Evolutionary conservation across 1,139 yeast genomes (phyloP).

Genomic region (Saccharomyces hybrid): DNA sequence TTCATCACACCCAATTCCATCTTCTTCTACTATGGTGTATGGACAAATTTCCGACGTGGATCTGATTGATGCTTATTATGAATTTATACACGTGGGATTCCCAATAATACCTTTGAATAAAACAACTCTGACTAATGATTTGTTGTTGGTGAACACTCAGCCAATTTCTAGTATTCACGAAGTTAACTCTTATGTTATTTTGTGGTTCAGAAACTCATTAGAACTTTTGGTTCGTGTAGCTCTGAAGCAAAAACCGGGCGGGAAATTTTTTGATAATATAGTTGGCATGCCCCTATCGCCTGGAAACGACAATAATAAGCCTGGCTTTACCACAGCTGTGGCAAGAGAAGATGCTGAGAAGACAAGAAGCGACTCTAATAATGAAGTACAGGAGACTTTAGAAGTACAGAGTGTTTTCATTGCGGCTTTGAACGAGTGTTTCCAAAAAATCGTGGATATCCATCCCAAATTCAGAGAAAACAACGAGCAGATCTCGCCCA

Average conservation of each 20-base stretch:
- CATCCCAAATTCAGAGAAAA: slow-evolving; percentile 39
- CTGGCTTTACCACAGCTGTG: neutral
- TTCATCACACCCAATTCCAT: slow-evolving; percentile 6
- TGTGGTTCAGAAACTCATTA: slow-evolving; percentile 46
- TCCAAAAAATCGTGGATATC: slow-evolving; percentile 38
- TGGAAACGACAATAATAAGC: slow-evolving; percentile 2
- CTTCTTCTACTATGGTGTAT: slow-evolving; percentile 13
- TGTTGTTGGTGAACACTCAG: slow-evolving; percentile 32
- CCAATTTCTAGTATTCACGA: slow-evolving; percentile 34
- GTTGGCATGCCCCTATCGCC: slow-evolving; percentile 5
- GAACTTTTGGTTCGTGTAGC: slow-evolving; percentile 39
- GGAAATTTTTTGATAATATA: slow-evolving; percentile 15
- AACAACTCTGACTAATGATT: slow-evolving; percentile 32
- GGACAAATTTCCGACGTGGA: slow-evolving; percentile 29
- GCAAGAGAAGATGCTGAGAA: neutral
- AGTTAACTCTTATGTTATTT: slow-evolving; percentile 38
- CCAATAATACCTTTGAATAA: slow-evolving; percentile 52
- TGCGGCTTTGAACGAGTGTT: slow-evolving; percentile 32
- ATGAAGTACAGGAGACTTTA: slow-evolving; percentile 8
- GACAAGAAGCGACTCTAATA: slow-evolving; percentile 6
- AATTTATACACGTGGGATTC: slow-evolving; percentile 46
- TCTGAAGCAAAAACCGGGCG: slow-evolving; percentile 28
- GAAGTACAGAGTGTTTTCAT: slow-evolving; percentile 25
- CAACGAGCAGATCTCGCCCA: slow-evolving; percentile 32
- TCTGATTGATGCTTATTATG: slow-evolving; percentile 40